Base-by-base conservation (phyloP, 257 asterid genomes). In the Ilex aquifolium region DNA sequence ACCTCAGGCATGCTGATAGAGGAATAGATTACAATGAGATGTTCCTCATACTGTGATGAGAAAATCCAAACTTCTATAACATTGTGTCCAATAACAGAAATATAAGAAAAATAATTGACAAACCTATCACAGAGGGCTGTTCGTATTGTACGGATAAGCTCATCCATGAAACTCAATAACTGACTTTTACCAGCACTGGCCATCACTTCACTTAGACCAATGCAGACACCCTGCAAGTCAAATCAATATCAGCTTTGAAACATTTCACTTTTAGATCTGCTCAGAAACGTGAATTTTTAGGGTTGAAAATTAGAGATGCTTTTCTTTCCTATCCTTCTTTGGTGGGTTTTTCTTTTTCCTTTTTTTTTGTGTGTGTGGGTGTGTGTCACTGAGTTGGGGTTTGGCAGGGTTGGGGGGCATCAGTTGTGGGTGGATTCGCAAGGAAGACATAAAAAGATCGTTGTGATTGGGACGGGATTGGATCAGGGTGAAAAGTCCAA, bases 181-280 rank as follows among this genome's bases (percentile, higher is more conserved):
- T 93, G 99, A 75, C 85, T 89, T 81, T 85, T 93, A 66, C 95
- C 99, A 63, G 99, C 96, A 69, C 90, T 82, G 62, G 85, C 95
- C 99, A 93, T 93, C 78, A 93, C 99, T 79, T 93, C 99, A 73
- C 97, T 83, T 66, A 93, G 82, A 68, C 99, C 99, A 78, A 83
- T 85, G 77, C 99, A 93, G 56, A 87, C 99, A 80, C 99, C 99
- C 99, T 90, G 85, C 57, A 80, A 49, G 15, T 32, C 76, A 68
- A 64, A 42, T 40, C 42, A 60, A 67, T 12, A 68, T 44, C 48
- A 65, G 42, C 40, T 62, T 44, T 48, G 30, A 57, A 61, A 17
- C 42, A 36, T 36, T 0, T 8, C 8, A 36, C 42, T 36, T 36
- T 36, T 8, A 36, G 8, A 4, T 36, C 8, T 36, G 7, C 42